phyloP scores from a whole-genome alignment of 441 rosid species.

The Eruca vesicaria region DNA sequence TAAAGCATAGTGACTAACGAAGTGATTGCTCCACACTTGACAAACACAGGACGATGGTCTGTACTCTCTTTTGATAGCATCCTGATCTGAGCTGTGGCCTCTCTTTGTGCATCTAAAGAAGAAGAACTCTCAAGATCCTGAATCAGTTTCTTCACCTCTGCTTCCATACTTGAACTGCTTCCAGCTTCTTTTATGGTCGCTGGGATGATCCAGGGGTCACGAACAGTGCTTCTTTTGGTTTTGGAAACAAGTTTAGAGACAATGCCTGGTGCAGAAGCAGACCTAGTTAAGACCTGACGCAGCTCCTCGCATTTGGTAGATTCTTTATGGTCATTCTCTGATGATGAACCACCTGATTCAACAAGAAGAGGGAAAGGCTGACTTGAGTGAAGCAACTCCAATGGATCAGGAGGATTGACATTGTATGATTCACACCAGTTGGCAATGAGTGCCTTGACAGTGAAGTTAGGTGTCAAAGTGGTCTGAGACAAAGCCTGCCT shows the following conservation, averaged over 20 bases:
- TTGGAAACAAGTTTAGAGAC: slow-evolving; percentile 45
- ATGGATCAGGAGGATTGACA: slow-evolving; percentile 75
- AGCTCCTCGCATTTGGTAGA: slow-evolving; percentile 34
- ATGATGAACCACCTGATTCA: slow-evolving; percentile 34
- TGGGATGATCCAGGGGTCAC: slow-evolving; percentile 65
- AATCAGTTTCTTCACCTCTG: slow-evolving; percentile 60
- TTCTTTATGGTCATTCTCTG: slow-evolving; percentile 46
- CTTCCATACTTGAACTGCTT: slow-evolving; percentile 71
- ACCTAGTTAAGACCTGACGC: slow-evolving; percentile 49
- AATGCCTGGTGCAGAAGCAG: slow-evolving; percentile 57
- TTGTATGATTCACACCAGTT: slow-evolving; percentile 89
- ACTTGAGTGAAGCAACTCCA: slow-evolving; percentile 46
- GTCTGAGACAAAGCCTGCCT: slow-evolving; percentile 66
- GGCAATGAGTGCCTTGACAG: slow-evolving; percentile 85
- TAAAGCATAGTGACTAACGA: slow-evolving; percentile 57
- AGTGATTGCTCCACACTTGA: slow-evolving; percentile 63
- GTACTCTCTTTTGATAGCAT: slow-evolving; percentile 71
- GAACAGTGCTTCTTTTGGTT: slow-evolving; percentile 38
- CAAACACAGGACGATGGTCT: slow-evolving; percentile 81
- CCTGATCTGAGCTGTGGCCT: slow-evolving; percentile 56
- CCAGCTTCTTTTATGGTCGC: slow-evolving; percentile 57
- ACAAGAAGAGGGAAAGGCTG: slow-evolving; percentile 55
- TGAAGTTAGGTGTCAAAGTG: slow-evolving; percentile 82
- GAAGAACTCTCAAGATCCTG: slow-evolving; percentile 61
- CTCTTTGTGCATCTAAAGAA: slow-evolving; percentile 60